Base-by-base conservation (phyloP, 1,284 basidiomycete genomes). In the Leccinum subrobustum region DNA sequence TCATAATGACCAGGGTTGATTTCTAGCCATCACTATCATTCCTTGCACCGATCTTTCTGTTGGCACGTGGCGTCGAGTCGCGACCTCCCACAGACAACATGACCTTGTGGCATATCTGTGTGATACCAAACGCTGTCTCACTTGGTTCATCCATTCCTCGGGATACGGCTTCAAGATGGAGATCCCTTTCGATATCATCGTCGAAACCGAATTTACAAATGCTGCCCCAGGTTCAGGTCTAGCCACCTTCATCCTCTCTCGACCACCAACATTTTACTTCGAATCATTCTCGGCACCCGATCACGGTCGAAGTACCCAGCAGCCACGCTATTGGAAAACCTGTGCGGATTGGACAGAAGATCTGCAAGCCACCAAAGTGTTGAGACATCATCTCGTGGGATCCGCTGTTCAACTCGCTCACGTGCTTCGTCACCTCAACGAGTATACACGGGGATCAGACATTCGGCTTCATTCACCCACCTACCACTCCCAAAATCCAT, bases 161-260 rank as follows among this genome's bases (percentile, higher is more conserved):
- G 89, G 88, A 29, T 82, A 81, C 65, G 84, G 87, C 39, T 92
- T 91, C 80, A 92, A 92, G 74, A 92, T 93, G 87, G 88, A 89
- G 64, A 81, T 92, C n/a, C 82, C 88, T 4, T 91, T 88, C 71
- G 79, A 84, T 60, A 79, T 72, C 63, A 85, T 93, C 62, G 64
- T 79, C 20, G 78, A 84, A 51, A 81, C 84, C 6, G 81, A 84
- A 58, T 86, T 90, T 72, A 75, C 78, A 27, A 81, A 84, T 62
- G 74, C 79, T 14, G 75, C 81, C 29, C 82, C 85, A 16, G 85
- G 83, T 23, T 77, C 81, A 12, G 88, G 82, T 23, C 75, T 83
- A 16, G 87, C 85, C 3, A 79, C 83, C 0, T 86, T 92, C 69
- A 68, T 78, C n/a, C 80, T 93, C 35, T 82, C 85, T 14, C 79